Evolutionary conservation across 345 rosid species (phyloP).

Genomic region (Trapa incisa): DNA sequence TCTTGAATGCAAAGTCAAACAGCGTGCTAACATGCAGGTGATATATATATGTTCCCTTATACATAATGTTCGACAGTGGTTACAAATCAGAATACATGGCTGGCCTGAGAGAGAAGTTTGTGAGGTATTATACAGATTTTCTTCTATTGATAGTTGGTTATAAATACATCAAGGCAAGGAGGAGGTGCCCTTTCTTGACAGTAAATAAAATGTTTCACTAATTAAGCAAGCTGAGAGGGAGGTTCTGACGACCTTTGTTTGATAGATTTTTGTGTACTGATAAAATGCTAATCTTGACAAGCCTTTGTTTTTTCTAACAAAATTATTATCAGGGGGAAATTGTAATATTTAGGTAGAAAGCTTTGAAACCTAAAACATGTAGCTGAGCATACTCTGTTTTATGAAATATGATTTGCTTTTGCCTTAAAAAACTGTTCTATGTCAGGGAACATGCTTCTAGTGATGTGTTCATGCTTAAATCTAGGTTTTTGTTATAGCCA

Average conservation of each 20-base stretch:
- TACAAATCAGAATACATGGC: slow-evolving; percentile 50
- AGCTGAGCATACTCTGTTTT: not conserved
- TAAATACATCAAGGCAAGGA: not conserved
- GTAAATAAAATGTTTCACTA: too few species aligned
- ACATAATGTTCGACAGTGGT: slow-evolving; percentile 60
- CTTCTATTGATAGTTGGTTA: not conserved
- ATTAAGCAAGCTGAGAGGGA: not conserved
- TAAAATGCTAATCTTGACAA: not conserved
- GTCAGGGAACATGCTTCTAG: not conserved
- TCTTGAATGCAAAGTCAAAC: slow-evolving; percentile 6
- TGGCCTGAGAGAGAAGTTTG: slow-evolving; percentile 77
- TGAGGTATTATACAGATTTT: slow-evolving; percentile 34
- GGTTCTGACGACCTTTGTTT: not conserved
- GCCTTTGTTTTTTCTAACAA: not conserved
- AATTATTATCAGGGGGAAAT: not conserved
- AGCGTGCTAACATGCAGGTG: slow-evolving; percentile 28
- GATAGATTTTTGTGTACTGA: not conserved
- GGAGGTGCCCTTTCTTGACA: too few species aligned
- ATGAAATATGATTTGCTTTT: not conserved
- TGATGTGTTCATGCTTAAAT: not conserved
- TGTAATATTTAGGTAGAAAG: too few species aligned
- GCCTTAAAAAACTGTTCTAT: too few species aligned
- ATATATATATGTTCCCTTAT: slow-evolving; percentile 24
- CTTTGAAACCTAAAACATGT: not conserved
- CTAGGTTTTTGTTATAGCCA: not conserved